phyloP scores from a whole-genome alignment of 1,139 yeast genomes.

The Zygosaccharomyces pseudobailii region DNA sequence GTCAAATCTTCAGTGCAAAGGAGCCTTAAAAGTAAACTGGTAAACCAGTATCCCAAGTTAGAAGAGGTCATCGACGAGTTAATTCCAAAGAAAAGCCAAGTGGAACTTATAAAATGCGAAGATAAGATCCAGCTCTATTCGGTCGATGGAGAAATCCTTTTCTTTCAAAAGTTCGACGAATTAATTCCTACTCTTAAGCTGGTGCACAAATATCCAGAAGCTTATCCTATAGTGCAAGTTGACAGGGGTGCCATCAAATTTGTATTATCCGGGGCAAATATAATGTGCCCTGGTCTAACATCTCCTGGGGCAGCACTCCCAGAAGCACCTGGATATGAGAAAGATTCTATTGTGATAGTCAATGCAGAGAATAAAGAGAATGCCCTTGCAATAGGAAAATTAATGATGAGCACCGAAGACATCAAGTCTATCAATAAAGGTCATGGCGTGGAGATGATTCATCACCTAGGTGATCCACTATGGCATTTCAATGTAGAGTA shows the following conservation, averaged over 20 bases:
- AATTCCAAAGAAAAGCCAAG: slow-evolving; percentile 88
- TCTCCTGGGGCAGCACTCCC: slow-evolving; percentile 87
- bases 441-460: slow-evolving; percentile 80
- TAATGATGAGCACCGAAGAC: slow-evolving; percentile 86
- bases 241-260: slow-evolving; percentile 97
- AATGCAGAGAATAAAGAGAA: slow-evolving; percentile 91
- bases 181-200: slow-evolving; percentile 70
- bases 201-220: slow-evolving; percentile 77
- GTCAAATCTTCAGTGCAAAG: slow-evolving; percentile 91
- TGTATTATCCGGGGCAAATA: slow-evolving; percentile 88
- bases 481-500: slow-evolving; percentile 52
- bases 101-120: slow-evolving; percentile 78
- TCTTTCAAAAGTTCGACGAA: slow-evolving; percentile 82
- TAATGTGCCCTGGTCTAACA: slow-evolving; percentile 97
- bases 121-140: slow-evolving; percentile 79
- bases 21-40: slow-evolving; percentile 68
- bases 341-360: slow-evolving; percentile 69
- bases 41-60: slow-evolving; percentile 63
- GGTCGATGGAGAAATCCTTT: slow-evolving; percentile 66
- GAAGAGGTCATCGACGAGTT: slow-evolving; percentile 75
- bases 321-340: slow-evolving; percentile 54
- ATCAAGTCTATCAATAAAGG: slow-evolving; percentile 82
- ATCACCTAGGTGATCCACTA: slow-evolving; percentile 86
- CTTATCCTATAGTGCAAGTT: slow-evolving; percentile 83
- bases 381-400: slow-evolving; percentile 85